These are phyloP conservation scores for Colletotrichum sp. DNA, from an alignment of 2,329 filamentous ascomycete species.

Conservation along the genomic window DNA sequence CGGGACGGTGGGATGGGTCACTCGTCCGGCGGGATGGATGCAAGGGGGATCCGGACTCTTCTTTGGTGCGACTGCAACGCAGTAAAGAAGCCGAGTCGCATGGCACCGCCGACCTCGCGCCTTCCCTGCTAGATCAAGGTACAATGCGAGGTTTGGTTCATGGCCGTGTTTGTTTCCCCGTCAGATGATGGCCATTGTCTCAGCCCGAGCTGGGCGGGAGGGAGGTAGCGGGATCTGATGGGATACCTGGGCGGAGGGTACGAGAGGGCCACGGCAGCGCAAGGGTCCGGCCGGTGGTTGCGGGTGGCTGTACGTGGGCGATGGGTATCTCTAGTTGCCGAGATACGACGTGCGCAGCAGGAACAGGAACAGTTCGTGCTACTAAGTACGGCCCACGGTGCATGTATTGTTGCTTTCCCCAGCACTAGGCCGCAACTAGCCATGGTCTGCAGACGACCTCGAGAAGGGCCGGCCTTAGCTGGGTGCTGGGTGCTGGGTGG, in stretches of 20 bases:
- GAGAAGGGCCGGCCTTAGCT: conserved; percentile 5
- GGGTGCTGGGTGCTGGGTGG: not conserved
- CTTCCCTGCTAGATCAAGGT: not conserved
- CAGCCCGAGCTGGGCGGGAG: not conserved
- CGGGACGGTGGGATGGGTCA: not conserved
- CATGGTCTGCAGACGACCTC: not conserved
- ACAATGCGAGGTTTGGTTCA: not conserved
- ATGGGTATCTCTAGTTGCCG: not conserved
- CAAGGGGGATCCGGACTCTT: not conserved
- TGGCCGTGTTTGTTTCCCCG: not conserved
- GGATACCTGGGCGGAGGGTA: not conserved
- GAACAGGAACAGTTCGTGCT: not conserved
- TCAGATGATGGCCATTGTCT: conserved; percentile 18
- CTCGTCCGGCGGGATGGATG: not conserved
- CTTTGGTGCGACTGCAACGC: not conserved
- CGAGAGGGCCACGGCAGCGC: not conserved
- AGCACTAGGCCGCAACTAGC: conserved; percentile 1
- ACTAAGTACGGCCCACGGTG: not conserved
- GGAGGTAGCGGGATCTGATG: not conserved
- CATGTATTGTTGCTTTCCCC: not conserved
- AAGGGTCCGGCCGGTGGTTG: not conserved
- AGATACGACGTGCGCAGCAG: not conserved
- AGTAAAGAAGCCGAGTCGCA: not conserved
- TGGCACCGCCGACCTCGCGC: not conserved
- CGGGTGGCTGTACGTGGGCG: not conserved